These are phyloP conservation scores for Tilletia caries DNA, from an alignment of 1,284 basidiomycete species.

Conservation along the genomic window DNA sequence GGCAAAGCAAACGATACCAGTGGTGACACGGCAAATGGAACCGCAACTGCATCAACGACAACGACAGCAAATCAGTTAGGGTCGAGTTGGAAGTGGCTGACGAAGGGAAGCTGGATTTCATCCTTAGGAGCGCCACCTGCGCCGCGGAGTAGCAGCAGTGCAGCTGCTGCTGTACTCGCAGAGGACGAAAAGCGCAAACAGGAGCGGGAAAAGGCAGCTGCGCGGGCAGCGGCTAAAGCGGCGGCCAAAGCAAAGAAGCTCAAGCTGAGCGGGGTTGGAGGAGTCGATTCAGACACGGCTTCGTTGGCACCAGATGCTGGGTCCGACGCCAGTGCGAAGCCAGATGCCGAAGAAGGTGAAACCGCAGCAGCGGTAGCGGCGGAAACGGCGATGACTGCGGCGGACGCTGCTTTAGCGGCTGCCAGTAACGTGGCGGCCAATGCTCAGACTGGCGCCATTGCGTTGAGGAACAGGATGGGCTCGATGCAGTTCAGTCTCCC, in stretches of 20 bases:
- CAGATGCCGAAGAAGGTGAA: not conserved
- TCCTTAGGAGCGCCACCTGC: not conserved
- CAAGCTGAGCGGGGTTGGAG: not conserved
- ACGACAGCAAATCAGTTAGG: too few relatives aligned
- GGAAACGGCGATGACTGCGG: not conserved
- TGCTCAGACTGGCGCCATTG: not conserved
- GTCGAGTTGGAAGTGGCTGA: not conserved
- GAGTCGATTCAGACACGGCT: slow-evolving; percentile 1
- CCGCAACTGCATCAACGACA: not conserved
- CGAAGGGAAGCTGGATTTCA: not conserved
- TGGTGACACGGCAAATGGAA: not conserved
- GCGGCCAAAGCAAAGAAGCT: slow-evolving; percentile 5
- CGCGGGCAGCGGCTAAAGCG: slow-evolving; percentile 9
- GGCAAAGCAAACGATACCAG: not conserved
- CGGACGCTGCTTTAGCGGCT: slow-evolving; percentile 11
- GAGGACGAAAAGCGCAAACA: slow-evolving; percentile 10
- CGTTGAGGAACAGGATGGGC: slow-evolving; percentile 13
- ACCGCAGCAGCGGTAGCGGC: not conserved
- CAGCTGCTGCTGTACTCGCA: not conserved
- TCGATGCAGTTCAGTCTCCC: slow-evolving; percentile 30
- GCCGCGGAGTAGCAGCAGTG: slow-evolving; percentile 9
- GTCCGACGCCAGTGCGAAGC: not conserved
- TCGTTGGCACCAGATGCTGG: not conserved
- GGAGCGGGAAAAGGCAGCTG: slow-evolving; percentile 7
- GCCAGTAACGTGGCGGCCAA: slow-evolving; percentile 13